Evolutionary conservation across 1,139 yeast genomes (phyloP).

Genomic region (Groenewaldozyma auringiensis): DNA sequence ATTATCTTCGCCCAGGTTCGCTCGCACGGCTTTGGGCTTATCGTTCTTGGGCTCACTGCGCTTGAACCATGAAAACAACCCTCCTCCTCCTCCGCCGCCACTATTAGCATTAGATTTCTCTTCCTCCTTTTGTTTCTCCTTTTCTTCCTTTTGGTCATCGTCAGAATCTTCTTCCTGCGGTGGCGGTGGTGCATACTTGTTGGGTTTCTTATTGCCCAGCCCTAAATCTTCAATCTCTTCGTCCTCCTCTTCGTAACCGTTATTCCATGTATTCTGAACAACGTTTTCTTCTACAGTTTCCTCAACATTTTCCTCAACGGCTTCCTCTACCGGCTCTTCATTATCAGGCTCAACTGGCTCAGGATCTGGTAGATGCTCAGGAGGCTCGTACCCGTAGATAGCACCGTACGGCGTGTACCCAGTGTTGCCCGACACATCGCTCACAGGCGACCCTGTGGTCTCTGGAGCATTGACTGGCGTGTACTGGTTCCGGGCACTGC

Average conservation of each 20-base stretch:
- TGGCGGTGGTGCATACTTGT: conserved; percentile 4
- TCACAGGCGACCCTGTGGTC: neutral
- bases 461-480: conserved; percentile 10
- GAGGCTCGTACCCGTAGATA: conserved; percentile 7
- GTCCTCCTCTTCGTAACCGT: conserved; percentile 16
- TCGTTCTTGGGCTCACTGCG: conserved; percentile 41
- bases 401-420: conserved; percentile 8
- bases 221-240: conserved; percentile 33
- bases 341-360: neutral
- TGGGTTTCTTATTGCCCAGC: conserved; percentile 15
- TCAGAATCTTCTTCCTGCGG: conserved; percentile 30
- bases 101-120: conserved; percentile 18
- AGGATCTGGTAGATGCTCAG: too few relatives aligned
- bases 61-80: conserved; percentile 45
- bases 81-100: conserved; percentile 21
- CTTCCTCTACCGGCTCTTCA: neutral
- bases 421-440: neutral
- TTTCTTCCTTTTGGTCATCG: conserved; percentile 27
- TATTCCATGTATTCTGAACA: too few relatives aligned
- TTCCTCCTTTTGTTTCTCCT: conserved; percentile 17
- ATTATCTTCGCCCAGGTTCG: conserved; percentile 78
- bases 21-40: conserved; percentile 68
- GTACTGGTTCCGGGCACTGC: conserved; percentile 3
- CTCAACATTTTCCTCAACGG: neutral
- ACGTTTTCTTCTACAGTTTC: neutral